These are phyloP conservation scores for Blastocystis hominis DNA, from an alignment of 352 stramenopile genomes.

Conservation along the genomic window DNA sequence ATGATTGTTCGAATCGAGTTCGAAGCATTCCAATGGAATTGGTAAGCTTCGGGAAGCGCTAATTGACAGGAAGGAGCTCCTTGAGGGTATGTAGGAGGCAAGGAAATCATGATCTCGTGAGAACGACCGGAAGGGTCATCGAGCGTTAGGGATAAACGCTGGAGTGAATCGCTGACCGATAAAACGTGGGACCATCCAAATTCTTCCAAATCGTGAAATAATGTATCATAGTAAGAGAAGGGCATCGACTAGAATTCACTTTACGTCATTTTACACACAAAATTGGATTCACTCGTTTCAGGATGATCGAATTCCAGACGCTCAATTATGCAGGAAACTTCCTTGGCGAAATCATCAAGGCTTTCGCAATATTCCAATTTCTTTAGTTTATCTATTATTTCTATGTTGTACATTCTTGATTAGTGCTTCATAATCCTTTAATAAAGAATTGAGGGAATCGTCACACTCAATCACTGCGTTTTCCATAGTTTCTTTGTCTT, in stretches of 20 bases:
- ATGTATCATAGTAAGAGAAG: not conserved
- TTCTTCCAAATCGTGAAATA: constrained; percentile 9
- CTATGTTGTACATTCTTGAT: not conserved
- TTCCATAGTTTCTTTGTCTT: not conserved
- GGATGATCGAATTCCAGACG: not conserved
- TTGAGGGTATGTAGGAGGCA: constrained; percentile 8
- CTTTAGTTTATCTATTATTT: not conserved
- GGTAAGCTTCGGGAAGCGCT: not conserved
- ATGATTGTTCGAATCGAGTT: not conserved
- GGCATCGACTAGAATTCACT: not conserved
- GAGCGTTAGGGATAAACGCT: not conserved
- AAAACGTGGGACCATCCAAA: not conserved
- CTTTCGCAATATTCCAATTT: constrained; percentile 24
- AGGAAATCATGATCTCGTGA: not conserved
- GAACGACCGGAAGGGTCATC: not conserved
- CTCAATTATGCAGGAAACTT: not conserved
- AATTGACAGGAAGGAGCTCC: constrained; percentile 8
- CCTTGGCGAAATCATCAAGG: constrained; percentile 6
- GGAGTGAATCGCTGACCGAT: not conserved
- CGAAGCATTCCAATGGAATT: not conserved
- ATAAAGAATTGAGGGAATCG: not conserved
- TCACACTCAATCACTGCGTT: not conserved
- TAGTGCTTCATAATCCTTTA: not conserved
- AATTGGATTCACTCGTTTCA: not conserved
- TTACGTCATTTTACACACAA: not conserved